Evolutionary conservation across 352 stramenopile species (phyloP), one percentile per base, ranked within the genome.

Genomic region (Phytopythium vexans): DNA sequence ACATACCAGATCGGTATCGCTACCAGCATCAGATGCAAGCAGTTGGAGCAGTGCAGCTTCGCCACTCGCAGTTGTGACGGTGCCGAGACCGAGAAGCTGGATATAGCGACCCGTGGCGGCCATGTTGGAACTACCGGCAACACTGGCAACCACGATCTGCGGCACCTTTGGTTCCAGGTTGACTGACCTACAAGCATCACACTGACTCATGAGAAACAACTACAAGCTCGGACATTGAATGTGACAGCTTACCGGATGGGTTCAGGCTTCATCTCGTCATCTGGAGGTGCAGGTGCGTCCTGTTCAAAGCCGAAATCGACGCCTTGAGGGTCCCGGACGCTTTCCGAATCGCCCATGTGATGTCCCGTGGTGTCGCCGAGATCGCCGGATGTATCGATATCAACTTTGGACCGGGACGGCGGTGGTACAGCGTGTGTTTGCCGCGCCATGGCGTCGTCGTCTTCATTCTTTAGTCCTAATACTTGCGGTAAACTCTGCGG

Each of bases 81-180:
- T 80, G 35, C 78, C 79, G 10, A 92, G 16, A 0, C 80, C 82
- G 12, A 92, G 54, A 11, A 92, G 61, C 27, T 89, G 77, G 32
- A 92, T 86, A 57, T 89, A 92, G 8, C 82, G 72, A 0, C 70
- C 79, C n/a, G 70, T 65, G 12, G 82, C 69, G 1, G 74, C 56
- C 6, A 80, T 65, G 49, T 72, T 79, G 2, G 56, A 62, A 3
- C 58, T 73, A 32, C 58, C 61, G 11, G 67, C 56, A 6, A 72
- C 52, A 1, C 78, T 76, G 4, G 74, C 64, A 8, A 92, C 64
- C 14, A 86, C 49, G 11, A 92, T 88, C 38, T 87, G 70, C 8
- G 79, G 78, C 8, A 89, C 41, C 16, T 86, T 88, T 4, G 82
- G 78, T 8, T 68, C 67, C 33, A 65, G 54, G 6, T 52, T 58